A percentile compares a stretch with the other conserved stretches of the same genome.
These are phyloP conservation scores for Hypoxylon subgilvum DNA, from an alignment of 495 filamentous ascomycete species.

Conservation along the genomic window DNA sequence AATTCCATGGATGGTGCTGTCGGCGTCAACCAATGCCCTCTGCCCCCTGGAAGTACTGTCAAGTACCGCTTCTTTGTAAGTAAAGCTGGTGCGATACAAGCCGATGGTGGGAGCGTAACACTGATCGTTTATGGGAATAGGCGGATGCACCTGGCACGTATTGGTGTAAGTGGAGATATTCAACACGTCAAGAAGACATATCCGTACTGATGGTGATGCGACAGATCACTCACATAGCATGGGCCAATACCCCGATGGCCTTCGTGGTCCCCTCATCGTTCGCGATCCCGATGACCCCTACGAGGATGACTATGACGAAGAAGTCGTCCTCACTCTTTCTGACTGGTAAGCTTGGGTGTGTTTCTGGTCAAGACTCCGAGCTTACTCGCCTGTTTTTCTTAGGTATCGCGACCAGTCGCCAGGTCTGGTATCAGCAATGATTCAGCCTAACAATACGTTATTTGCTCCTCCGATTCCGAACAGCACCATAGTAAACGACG, in stretches of 20 bases:
- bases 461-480: conserved; percentile 67
- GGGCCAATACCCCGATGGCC: conserved; percentile 78
- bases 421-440: conserved; percentile 59
- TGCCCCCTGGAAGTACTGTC: conserved; percentile 66
- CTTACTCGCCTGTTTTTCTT: conserved; percentile 51
- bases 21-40: conserved; percentile 71
- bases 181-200: background rate
- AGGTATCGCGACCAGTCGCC: conserved; percentile 68
- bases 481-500: conserved; percentile 70
- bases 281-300: conserved; percentile 71
- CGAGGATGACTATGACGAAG: conserved; percentile 68
- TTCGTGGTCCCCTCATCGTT: conserved; percentile 74
- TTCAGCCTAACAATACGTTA: conserved; percentile 56
- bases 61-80: conserved; percentile 72
- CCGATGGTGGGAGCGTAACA: background rate
- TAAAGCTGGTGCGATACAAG: conserved; percentile 10
- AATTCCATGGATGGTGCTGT: conserved; percentile 77
- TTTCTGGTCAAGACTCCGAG: conserved; percentile 17
- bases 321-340: conserved; percentile 61
- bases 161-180: conserved; percentile 71
- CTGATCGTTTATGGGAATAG: conserved; percentile 41
- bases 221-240: conserved; percentile 73
- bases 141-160: conserved; percentile 71
- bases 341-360: conserved; percentile 68
- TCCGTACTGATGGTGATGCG: conserved; percentile 20